A percentile compares a stretch with the other conserved stretches of the same genome.
These are phyloP conservation scores for Colletotrichum musae DNA, from an alignment of 2,329 filamentous ascomycete genomes.

Conservation along the genomic window DNA sequence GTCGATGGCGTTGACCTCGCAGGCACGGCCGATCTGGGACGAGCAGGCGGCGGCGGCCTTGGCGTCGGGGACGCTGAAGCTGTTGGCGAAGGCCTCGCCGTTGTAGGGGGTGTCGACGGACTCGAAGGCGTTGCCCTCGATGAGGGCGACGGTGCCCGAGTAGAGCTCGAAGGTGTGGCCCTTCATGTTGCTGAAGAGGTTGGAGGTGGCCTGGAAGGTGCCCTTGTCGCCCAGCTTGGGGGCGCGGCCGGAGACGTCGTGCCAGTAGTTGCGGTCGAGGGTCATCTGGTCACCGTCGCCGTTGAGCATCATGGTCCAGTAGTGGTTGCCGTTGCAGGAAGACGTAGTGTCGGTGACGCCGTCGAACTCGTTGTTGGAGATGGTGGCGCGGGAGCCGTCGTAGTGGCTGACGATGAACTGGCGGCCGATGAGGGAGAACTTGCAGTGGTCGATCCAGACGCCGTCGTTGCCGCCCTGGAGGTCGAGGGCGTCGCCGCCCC, in stretches of 20 bases:
- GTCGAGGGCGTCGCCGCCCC: constrained; percentile 54
- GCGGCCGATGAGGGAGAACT: constrained; percentile 59
- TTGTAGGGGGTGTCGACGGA: background rate
- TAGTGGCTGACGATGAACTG: constrained; percentile 55
- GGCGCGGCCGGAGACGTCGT: constrained; percentile 48
- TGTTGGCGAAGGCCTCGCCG: background rate
- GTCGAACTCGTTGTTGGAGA: constrained; percentile 57
- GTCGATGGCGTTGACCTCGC: constrained; percentile 45
- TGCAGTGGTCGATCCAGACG: constrained; percentile 56
- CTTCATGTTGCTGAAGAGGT: constrained; percentile 48
- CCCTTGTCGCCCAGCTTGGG: constrained; percentile 50
- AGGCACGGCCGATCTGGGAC: constrained; percentile 46
- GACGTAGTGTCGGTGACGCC: constrained; percentile 52
- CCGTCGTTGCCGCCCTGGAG: constrained; percentile 48
- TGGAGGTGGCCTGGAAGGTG: constrained; percentile 46
- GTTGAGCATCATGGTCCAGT: constrained; percentile 52
- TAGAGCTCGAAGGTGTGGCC: constrained; percentile 67
- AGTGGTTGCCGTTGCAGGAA: constrained; percentile 50
- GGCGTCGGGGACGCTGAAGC: background rate
- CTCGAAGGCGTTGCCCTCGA: constrained; percentile 45
- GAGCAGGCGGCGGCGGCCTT: background rate
- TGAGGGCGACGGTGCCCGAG: constrained; percentile 47
- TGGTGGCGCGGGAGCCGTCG: constrained; percentile 50
- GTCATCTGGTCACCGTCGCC: constrained; percentile 54
- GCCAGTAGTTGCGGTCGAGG: constrained; percentile 50